phyloP scores from a whole-genome alignment of 352 stramenopile species.

The Phytopythium delawarense region DNA sequence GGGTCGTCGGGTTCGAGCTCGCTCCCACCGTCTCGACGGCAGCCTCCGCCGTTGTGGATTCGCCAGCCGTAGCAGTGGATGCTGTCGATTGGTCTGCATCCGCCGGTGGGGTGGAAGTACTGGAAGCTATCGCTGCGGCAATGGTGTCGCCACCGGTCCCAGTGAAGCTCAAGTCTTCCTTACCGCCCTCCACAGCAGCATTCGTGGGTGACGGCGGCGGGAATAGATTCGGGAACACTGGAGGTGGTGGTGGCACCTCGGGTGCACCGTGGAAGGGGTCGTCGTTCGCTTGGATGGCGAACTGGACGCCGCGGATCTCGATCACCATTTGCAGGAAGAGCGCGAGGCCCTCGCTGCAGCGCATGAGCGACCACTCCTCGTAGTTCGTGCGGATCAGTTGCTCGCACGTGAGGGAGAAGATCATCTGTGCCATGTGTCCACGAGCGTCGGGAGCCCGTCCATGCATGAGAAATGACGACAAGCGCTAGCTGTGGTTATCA shows the following conservation, averaged over 20 bases:
- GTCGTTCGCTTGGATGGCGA: conserved; percentile 63
- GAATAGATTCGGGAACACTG: conserved; percentile 3
- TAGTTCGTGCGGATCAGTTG: conserved; percentile 71
- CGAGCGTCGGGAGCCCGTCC: no score
- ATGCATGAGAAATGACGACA: no score
- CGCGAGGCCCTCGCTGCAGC: conserved; percentile 62
- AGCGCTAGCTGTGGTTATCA: no score
- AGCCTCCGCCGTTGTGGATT: conserved; percentile 11
- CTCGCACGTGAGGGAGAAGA: conserved; percentile 72
- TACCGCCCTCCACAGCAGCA: not conserved
- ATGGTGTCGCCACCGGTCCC: not conserved
- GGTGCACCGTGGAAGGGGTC: conserved; percentile 37
- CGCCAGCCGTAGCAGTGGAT: not conserved
- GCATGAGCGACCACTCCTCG: conserved; percentile 79
- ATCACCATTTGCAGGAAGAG: conserved; percentile 77
- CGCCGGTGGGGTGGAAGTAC: not conserved
- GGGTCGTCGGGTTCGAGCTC: not conserved
- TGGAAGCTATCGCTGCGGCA: not conserved
- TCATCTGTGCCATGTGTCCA: conserved; percentile 64
- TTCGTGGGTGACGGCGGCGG: not conserved
- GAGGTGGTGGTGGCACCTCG: not conserved
- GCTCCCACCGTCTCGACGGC: not conserved
- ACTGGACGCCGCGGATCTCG: conserved; percentile 63
- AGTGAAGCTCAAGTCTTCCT: not conserved
- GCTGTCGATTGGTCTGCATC: no score